Base-by-base conservation (phyloP, 257 asterid species). In the Petunia axillaris region DNA sequence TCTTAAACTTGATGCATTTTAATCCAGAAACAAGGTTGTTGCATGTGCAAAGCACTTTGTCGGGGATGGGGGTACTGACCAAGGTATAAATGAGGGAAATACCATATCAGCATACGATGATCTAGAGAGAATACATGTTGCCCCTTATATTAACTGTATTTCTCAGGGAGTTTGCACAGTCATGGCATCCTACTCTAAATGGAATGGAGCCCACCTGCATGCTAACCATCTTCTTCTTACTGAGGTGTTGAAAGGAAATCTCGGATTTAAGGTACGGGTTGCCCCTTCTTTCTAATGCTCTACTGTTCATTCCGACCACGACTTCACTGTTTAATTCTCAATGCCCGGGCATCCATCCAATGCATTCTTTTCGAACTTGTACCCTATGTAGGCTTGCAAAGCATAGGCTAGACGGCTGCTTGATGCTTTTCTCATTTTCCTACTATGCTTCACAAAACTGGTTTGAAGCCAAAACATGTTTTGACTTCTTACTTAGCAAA, bases 21-120 rank as follows among this genome's bases (percentile, higher is more conserved):
- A 81, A 40, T 78, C 55, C 88, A 88, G 91, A 74, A 68, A 88
- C 83, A 88, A 88, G 77, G 88, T 86, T 63, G 57, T 84, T 81
- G 88, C 89, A 35, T 88, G 91, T 82, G 88, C 91, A 41, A 88
- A 88, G 89, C 89, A 86, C 80, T 86, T 88, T 84, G 91, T 88
- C 14, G 91, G 91, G 78, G 91, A 88, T 82, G 91, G 91, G 59
- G 91, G 91, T 73, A 88, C 91, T 76, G 16, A 82, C 62, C 55
- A 77, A 48, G 91, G 91, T 80, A 48, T 36, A 78, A 88, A 88
- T 54, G 91, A 86, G 85, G 91, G 91, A 62, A 83, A 88, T 81
- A 60, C 91, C 74, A 41, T 84, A 64, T 75, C 77, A 54, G 43
- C 91, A 6, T 88, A 82, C 71, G 89, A 86, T 53, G 88, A 82